These are phyloP conservation scores for Tolypocladium amazonense DNA, from an alignment of 2,329 filamentous ascomycete species.

Conservation along the genomic window DNA sequence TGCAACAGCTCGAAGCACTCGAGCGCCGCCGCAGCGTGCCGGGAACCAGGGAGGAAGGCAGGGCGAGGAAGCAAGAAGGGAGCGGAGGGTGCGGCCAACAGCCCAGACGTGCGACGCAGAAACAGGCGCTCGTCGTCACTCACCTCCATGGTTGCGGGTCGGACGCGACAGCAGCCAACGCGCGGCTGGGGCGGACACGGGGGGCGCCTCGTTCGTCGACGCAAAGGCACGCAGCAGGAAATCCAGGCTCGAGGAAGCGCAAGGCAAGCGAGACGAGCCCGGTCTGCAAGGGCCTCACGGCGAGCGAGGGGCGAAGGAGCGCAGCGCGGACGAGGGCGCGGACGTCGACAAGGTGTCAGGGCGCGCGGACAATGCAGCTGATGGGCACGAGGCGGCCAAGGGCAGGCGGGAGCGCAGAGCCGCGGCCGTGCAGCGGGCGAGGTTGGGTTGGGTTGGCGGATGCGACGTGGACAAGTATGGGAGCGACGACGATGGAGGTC, in stretches of 20 bases:
- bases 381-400: neutral
- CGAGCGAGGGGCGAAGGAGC: neutral
- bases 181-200: neutral
- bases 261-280: neutral
- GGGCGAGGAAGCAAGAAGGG: neutral
- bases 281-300: neutral
- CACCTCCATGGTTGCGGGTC: constrained; percentile 5
- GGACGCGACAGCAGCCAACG: neutral
- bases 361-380: neutral
- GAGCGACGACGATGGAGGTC: neutral
- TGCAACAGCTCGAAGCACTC: neutral
- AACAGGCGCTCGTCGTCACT: neutral
- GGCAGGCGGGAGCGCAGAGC: neutral
- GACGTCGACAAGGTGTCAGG: neutral
- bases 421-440: neutral
- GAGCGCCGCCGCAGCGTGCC: neutral
- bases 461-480: neutral
- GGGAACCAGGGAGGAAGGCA: neutral
- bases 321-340: neutral
- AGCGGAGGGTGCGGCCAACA: neutral
- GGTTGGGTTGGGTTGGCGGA: neutral
- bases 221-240: neutral
- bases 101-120: neutral
- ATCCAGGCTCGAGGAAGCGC: neutral
- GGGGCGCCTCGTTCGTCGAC: too few relatives aligned